Evolutionary conservation across 2,329 filamentous ascomycete genomes (phyloP), one percentile per base, ranked within the genome.

Genomic region (Dactylella cylindrospora): DNA sequence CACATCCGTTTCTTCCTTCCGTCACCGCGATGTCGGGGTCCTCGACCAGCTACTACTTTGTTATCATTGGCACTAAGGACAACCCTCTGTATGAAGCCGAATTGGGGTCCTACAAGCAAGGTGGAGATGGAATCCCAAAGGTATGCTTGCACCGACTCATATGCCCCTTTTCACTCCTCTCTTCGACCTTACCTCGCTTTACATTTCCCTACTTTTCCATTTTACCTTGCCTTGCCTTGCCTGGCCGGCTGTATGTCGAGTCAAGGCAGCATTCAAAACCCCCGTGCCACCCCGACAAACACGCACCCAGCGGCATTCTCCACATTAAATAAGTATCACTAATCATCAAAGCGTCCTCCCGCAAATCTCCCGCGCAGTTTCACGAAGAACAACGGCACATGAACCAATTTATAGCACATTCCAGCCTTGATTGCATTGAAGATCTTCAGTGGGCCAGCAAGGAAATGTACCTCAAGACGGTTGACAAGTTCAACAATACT

Each of bases 391-490:
- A 91, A 50, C 84, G 88, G 66, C 88, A 95, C 73, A 86, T 96
- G 79, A 96, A 96, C 76, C 93, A 96, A 74, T 97, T 98, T 77
- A 89, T 97, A 71, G 84, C 95, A 25, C 91, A 98, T 76, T 90
- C 88, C 68, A 88, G 88, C 67, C 78, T 98, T 54, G 93, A 98
- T 73, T 88, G 97, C 38, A 87, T 95, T 45, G 93, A 98, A 76
- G 93, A 98, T 74, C 84, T 91, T 23, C 93, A 97, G 76, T 98
- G 93, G 91, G 85, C 83, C 5, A 88, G 60, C 40, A 66, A 94
- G 88, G 64, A 66, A 31, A 66, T 67, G 83, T 96, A 97, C 73
- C 84, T 98, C 67, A 97, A 96, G 74, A 88, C 88, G 74, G 85
- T 97, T 74, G 93, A 98, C 78, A 88, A 88, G 71, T 97, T 96